phyloP scores from a whole-genome alignment of 129 eudicot species.

The Flaveria linearis region DNA sequence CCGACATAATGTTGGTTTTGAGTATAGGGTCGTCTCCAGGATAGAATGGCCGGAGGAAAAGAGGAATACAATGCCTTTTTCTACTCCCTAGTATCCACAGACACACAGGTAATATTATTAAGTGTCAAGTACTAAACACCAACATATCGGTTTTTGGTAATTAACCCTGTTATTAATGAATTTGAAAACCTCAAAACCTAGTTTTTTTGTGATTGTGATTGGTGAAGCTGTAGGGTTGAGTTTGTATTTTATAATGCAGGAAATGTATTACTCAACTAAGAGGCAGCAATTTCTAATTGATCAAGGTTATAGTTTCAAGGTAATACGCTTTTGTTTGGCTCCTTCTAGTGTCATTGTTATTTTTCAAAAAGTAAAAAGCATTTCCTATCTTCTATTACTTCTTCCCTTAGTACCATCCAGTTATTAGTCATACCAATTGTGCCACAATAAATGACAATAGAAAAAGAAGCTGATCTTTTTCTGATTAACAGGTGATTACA shows the following conservation, averaged over 20 bases:
- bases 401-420: neutral
- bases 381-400: neutral
- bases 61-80: constrained; percentile 99
- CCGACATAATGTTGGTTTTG: constrained; percentile 11
- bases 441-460: constrained; percentile 9
- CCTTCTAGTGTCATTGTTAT: neutral
- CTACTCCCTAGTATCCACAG: constrained; percentile 97
- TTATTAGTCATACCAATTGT: neutral
- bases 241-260: constrained; percentile 48
- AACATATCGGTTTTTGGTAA: neutral
- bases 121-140: neutral
- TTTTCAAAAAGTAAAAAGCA: neutral
- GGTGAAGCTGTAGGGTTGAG: constrained; percentile 16
- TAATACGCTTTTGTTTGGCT: constrained; percentile 15
- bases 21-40: constrained; percentile 86
- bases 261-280: constrained; percentile 98
- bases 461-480: neutral
- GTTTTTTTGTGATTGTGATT: constrained; percentile 1
- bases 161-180: neutral
- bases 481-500: constrained; percentile 61
- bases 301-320: constrained; percentile 99
- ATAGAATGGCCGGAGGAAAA: constrained; percentile 96
- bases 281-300: constrained; percentile 96
- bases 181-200: neutral
- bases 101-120: constrained; percentile 71